These are phyloP conservation scores for Polytolypa hystricis DNA, from an alignment of 2,329 filamentous ascomycete genomes.

Conservation along the genomic window DNA sequence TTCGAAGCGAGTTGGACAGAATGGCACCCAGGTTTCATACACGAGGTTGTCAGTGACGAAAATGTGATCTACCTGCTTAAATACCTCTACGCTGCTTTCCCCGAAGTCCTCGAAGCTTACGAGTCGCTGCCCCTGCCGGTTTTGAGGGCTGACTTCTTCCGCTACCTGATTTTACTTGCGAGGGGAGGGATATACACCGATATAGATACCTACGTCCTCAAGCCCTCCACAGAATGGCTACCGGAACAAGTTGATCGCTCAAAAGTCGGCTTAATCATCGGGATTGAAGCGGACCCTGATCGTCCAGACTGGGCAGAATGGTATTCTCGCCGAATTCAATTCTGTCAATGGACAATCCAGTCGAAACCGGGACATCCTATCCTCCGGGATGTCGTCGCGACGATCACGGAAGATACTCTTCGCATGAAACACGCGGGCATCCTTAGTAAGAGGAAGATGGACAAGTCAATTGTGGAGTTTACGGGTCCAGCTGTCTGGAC, in stretches of 20 bases:
- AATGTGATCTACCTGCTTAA: slow-evolving; percentile 71
- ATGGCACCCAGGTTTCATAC: slow-evolving; percentile 79
- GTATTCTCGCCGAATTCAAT: slow-evolving; percentile 94
- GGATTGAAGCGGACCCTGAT: slow-evolving; percentile 94
- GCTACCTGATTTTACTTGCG: slow-evolving; percentile 64
- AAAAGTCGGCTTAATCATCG: slow-evolving; percentile 74
- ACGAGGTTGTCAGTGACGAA: slow-evolving; percentile 92
- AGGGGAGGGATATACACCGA: slow-evolving; percentile 77
- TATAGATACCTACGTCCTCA: slow-evolving; percentile 81
- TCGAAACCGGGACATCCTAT: slow-evolving; percentile 89
- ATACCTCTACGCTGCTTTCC: slow-evolving; percentile 74
- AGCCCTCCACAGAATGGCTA: slow-evolving; percentile 78
- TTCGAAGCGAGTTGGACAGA: slow-evolving; percentile 84
- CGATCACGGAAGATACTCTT: slow-evolving; percentile 74
- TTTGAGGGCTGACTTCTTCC: slow-evolving; percentile 67
- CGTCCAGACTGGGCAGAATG: slow-evolving; percentile 84
- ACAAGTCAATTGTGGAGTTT: slow-evolving; percentile 79
- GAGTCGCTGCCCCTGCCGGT: slow-evolving; percentile 60
- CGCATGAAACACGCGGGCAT: slow-evolving; percentile 57
- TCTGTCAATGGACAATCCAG: slow-evolving; percentile 99
- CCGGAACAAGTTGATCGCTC: slow-evolving; percentile 65
- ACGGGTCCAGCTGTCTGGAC: slow-evolving; percentile 94
- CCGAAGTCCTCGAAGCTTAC: slow-evolving; percentile 70
- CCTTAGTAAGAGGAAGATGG: slow-evolving; percentile 49
- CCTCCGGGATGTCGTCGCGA: slow-evolving; percentile 73